phyloP scores from a whole-genome alignment of 2,329 filamentous ascomycete genomes.

The Neonectria punicea region DNA sequence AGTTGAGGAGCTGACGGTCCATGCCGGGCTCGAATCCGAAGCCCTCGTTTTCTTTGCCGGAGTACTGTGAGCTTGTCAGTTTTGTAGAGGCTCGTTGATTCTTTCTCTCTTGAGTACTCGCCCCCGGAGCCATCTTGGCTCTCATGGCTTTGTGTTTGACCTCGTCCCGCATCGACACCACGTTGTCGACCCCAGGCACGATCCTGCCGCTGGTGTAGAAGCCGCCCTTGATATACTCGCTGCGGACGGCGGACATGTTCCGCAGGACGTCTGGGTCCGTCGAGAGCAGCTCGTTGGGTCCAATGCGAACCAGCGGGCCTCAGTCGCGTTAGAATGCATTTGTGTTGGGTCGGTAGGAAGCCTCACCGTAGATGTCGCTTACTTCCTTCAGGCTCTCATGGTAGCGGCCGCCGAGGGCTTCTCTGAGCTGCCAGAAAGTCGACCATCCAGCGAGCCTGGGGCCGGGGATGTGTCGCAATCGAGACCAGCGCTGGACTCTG shows the following conservation, averaged over 20 bases:
- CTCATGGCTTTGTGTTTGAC: conserved; percentile 56
- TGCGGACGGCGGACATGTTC: conserved; percentile 51
- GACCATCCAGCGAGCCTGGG: conserved; percentile 41
- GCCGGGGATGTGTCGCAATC: conserved; percentile 44
- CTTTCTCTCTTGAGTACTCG: conserved; percentile 39
- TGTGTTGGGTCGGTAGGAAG: not conserved
- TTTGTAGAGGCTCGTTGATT: not conserved
- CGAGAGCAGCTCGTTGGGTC: conserved; percentile 55
- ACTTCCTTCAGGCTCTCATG: conserved; percentile 41
- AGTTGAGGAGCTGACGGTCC: conserved; percentile 50
- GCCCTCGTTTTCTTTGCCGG: conserved; percentile 59
- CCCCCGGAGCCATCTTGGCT: conserved; percentile 57
- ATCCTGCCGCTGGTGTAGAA: conserved; percentile 63
- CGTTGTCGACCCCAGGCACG: conserved; percentile 63
- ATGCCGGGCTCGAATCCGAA: conserved; percentile 54
- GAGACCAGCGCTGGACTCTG: conserved; percentile 39
- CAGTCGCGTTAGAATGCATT: not conserved
- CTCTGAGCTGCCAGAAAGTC: conserved; percentile 44
- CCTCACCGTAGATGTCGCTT: conserved; percentile 40
- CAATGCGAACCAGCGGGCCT: conserved; percentile 54
- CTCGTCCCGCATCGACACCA: conserved; percentile 62
- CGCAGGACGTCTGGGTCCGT: conserved; percentile 53
- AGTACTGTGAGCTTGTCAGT: conserved; percentile 52
- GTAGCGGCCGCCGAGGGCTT: conserved; percentile 43
- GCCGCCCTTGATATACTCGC: conserved; percentile 48